Conservation (phyloP, 768 basidiomycete species). For the Lentinula sp. region DNA sequence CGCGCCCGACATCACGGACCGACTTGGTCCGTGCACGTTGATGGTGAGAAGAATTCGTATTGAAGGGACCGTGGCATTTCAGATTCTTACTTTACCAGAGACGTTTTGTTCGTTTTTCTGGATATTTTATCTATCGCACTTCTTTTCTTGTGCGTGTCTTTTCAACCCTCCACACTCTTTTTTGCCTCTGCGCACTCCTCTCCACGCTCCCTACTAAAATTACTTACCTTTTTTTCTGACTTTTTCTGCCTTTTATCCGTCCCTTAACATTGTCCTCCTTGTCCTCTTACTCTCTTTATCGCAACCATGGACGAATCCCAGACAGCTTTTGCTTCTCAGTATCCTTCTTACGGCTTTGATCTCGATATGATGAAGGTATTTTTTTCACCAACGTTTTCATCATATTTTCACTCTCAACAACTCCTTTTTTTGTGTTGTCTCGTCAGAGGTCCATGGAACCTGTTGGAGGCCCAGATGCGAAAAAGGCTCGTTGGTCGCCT, state of each 20-base stretch:
- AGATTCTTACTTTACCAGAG: constrained; percentile 4
- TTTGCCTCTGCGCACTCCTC: constrained; percentile 1
- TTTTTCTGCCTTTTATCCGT: constrained; percentile 20
- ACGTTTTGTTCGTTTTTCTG: constrained; percentile 10
- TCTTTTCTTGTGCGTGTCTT: constrained; percentile 12
- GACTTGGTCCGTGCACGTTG: constrained; percentile 1
- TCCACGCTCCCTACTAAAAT: constrained; percentile 9
- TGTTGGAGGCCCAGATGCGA: constrained; percentile 75
- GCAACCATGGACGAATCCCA: constrained; percentile 68
- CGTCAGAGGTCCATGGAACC: constrained; percentile 80
- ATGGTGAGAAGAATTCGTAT: background rate
- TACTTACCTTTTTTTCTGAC: constrained; percentile 7
- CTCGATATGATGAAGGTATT: constrained; percentile 90
- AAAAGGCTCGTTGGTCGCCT: constrained; percentile 89
- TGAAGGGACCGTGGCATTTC: background rate
- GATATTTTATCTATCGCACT: constrained; percentile 10
- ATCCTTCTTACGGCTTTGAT: constrained; percentile 70
- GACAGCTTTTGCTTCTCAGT: constrained; percentile 62
- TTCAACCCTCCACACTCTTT: constrained; percentile 8
- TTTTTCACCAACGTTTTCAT: background rate
- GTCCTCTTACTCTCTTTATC: constrained; percentile 16
- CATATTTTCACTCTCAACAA: background rate
- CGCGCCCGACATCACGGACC: background rate
- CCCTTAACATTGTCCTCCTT: constrained; percentile 18
- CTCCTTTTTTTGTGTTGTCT: constrained; percentile 2